Conservation (phyloP, 352 stramenopile genomes). For the Globisporangium canariense region DNA sequence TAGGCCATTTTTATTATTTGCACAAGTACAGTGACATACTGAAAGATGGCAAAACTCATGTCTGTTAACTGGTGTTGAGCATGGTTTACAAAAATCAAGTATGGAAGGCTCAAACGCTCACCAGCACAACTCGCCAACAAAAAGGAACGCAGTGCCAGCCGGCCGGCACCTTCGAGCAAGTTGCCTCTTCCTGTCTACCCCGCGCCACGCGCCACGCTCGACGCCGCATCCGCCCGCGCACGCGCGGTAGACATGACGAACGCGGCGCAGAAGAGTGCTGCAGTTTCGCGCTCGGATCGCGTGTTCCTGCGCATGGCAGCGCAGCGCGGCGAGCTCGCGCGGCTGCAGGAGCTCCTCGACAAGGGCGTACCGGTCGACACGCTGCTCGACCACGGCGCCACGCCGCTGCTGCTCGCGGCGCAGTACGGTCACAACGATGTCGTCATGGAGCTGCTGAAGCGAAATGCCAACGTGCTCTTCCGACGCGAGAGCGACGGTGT, state of each 20-base stretch:
- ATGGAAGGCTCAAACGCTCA: no score
- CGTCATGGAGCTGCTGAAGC: slow-evolving; percentile 4
- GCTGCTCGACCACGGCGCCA: slow-evolving; percentile 5
- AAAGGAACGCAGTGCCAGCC: no score
- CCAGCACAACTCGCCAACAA: no score
- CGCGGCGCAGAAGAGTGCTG: not conserved
- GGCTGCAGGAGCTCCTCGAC: slow-evolving; percentile 4
- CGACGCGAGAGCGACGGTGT: slow-evolving; percentile 9
- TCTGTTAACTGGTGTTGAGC: no score
- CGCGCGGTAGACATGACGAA: not conserved
- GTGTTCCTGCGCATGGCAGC: slow-evolving; percentile 8
- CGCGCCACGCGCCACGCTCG: not conserved
- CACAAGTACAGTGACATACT: no score
- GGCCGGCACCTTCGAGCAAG: no score
- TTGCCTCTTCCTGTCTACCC: not conserved
- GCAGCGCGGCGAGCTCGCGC: slow-evolving; percentile 4
- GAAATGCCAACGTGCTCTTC: slow-evolving; percentile 1
- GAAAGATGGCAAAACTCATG: no score
- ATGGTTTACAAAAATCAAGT: no score
- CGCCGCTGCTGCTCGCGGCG: slow-evolving; percentile 7
- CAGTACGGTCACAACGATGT: not conserved
- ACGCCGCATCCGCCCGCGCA: not conserved
- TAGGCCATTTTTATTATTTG: no score
- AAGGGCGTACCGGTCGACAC: slow-evolving; percentile 12
- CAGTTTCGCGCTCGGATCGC: slow-evolving; percentile 4